Conservation (phyloP, 2,329 filamentous ascomycete genomes). For the Penicillium sumatraense region DNA sequence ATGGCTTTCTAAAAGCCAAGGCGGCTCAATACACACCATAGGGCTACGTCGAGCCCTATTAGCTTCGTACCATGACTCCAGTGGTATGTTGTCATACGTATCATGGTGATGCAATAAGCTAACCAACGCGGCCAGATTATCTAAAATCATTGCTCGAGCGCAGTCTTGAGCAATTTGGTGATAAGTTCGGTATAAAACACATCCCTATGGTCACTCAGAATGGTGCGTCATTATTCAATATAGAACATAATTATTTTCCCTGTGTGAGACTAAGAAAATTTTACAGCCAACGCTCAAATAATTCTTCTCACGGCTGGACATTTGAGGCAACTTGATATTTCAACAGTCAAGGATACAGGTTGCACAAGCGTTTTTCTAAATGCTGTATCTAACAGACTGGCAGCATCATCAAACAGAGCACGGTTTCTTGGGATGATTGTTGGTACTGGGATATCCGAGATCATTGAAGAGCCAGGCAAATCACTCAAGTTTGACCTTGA, state of each 20-base stretch:
- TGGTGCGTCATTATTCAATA: constrained; percentile 49
- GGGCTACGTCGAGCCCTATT: constrained; percentile 70
- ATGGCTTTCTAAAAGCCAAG: constrained; percentile 69
- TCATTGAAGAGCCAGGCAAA: constrained; percentile 70
- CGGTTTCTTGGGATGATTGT: constrained; percentile 88
- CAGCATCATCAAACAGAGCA: constrained; percentile 73
- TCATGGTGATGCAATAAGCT: neutral
- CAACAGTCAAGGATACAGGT: constrained; percentile 70
- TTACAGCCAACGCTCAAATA: constrained; percentile 74
- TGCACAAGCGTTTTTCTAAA: constrained; percentile 75
- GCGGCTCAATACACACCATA: constrained; percentile 68
- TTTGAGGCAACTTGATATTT: constrained; percentile 67
- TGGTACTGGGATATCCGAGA: constrained; percentile 70
- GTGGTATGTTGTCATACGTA: constrained; percentile 39
- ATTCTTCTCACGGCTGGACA: constrained; percentile 79
- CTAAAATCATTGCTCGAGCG: constrained; percentile 63
- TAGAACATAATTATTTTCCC: neutral
- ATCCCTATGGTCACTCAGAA: constrained; percentile 86
- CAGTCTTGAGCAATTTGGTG: constrained; percentile 75
- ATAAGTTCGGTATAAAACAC: constrained; percentile 85
- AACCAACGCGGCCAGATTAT: constrained; percentile 31
- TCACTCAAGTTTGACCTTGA: constrained; percentile 83
- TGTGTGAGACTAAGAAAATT: constrained; percentile 29
- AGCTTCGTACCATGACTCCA: constrained; percentile 59
- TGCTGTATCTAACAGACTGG: constrained; percentile 82